Conservation (phyloP, 768 basidiomycete genomes). For the Lactarius indigo region DNA sequence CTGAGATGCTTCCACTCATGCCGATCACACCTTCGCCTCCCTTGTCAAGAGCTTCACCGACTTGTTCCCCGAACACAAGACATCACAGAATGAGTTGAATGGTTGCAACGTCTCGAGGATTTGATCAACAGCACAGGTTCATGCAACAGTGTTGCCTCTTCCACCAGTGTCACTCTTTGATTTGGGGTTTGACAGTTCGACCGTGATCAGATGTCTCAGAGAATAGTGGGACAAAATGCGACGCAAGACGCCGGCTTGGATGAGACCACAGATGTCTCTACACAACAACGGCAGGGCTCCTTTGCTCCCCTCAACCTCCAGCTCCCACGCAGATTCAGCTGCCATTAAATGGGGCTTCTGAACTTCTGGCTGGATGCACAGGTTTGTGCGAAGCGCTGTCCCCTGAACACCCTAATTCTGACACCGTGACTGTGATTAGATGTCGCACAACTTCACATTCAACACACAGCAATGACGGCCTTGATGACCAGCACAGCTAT, state of each 20-base stretch:
- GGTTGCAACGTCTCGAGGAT: slow-evolving; percentile 22
- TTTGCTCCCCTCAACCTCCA: slow-evolving; percentile 43
- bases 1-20: slow-evolving; percentile 11
- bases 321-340: slow-evolving; percentile 40
- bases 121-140: slow-evolving; percentile 19
- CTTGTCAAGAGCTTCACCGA: slow-evolving; percentile 46
- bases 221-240: slow-evolving; percentile 29
- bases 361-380: slow-evolving; percentile 50
- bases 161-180: slow-evolving; percentile 33
- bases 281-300: slow-evolving; percentile 58
- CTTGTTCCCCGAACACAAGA: slow-evolving; percentile 36
- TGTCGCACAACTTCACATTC: no score
- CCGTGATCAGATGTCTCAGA: slow-evolving; percentile 31
- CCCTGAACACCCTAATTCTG: no score
- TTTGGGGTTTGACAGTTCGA: slow-evolving; percentile 30
- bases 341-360: slow-evolving; percentile 57
- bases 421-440: no score
- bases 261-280: slow-evolving; percentile 47
- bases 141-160: slow-evolving; percentile 25
- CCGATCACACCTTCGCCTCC: slow-evolving; percentile 24
- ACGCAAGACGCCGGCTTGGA: slow-evolving; percentile 34
- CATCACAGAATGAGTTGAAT: slow-evolving; percentile 33
- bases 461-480: no score
- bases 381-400: no score
- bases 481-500: no score